These are phyloP conservation scores for Lichtheimia hyalospora DNA, from an alignment of 371 early-diverging fungal genomes.

Conservation along the genomic window DNA sequence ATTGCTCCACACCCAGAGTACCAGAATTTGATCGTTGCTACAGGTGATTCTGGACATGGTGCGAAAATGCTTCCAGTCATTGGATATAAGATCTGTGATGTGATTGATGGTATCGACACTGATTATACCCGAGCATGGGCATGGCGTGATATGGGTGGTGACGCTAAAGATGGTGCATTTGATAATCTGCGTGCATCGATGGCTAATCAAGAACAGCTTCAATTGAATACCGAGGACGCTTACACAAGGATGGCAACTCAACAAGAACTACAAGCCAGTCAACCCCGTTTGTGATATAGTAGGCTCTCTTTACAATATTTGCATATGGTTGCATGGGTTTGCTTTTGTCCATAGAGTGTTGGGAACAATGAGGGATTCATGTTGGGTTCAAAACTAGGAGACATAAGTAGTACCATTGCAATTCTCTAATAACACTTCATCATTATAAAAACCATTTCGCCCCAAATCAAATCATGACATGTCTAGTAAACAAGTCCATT, in stretches of 20 bases:
- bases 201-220: constrained; percentile 6
- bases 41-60: constrained; percentile 54
- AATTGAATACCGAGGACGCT: constrained; percentile 5
- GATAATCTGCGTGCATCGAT: constrained; percentile 14
- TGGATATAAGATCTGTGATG: constrained; percentile 28
- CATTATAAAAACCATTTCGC: too few species aligned
- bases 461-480: too few species aligned
- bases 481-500: too few species aligned
- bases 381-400: too few species aligned
- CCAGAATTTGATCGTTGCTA: constrained; percentile 40
- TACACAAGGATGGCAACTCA: constrained; percentile 9
- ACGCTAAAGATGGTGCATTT: constrained; percentile 9
- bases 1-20: constrained; percentile 43
- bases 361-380: too few species aligned
- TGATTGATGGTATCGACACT: constrained; percentile 27
- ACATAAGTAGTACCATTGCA: too few species aligned
- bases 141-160: constrained; percentile 20
- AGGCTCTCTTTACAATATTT: too few species aligned
- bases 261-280: not conserved
- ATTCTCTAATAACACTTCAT: too few species aligned
- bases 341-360: too few species aligned
- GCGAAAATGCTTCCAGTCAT: constrained; percentile 40
- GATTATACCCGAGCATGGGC: constrained; percentile 28
- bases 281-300: not conserved
- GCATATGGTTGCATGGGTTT: too few species aligned